Evolutionary conservation across 2,329 filamentous ascomycete genomes (phyloP), one percentile per base, ranked within the genome.

Genomic region (Myotisia sp.): DNA sequence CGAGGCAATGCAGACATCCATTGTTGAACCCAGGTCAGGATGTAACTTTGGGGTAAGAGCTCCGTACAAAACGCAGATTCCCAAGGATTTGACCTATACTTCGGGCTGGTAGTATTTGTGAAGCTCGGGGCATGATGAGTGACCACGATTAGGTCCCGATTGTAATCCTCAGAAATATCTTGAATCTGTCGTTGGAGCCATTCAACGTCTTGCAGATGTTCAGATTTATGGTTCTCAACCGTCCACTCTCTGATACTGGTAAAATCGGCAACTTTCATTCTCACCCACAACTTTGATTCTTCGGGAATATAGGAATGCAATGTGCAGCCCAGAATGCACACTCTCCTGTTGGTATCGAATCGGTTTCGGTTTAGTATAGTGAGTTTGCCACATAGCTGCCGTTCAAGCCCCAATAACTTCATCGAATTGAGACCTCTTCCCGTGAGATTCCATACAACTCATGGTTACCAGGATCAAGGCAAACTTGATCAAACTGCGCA

Each of bases 271-370:
- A 73, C 55, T 38, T 55, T 62, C 24, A 48, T 46, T 17, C 51
- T 29, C 13, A 73, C 62, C 3, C 57, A 44, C 1, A 45, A 43
- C 8, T 45, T 47, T 3, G 54, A 53, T 1, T 54, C 47, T 0
- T 55, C 44, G 0, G 62, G 54, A 7, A 75, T 59, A 0, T 48
- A 39, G 2, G 68, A 70, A 63, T 68, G 70, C 0, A 74, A 52
- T 2, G 69, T 71, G 42, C 66, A 71, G 3, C 70, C 70, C 3
- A 74, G 46, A 6, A 74, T 47, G 3, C 62, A 66, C 20, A 69
- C 8, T 12, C 13, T 21, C 7, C 29, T 20, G 16, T 18, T 18
- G 27, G 19, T 29, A 9, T 29, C 27, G 7, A 29, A 14, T 29
- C 47, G 37, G 13, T 14, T 41, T 24, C 42, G 34, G 34, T 47